Base-by-base conservation (phyloP, 257 asterid species). In the Linderniella brevidens region DNA sequence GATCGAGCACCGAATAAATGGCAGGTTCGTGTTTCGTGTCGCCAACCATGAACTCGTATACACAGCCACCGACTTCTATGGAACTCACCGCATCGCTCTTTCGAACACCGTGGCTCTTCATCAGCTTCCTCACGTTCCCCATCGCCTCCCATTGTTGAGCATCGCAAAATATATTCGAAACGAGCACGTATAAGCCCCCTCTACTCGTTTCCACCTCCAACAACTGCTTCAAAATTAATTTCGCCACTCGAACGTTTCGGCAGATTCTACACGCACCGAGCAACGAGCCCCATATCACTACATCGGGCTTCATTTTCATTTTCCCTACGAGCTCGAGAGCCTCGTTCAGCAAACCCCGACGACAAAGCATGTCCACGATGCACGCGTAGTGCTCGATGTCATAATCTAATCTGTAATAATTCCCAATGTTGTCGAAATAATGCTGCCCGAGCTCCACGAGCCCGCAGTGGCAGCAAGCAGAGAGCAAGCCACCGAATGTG, bases 391-490 rank as follows among this genome's bases (percentile, higher is more conserved):
- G 86, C 53, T 70, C 76, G 37, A 68, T 45, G n/a, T 68, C 76
- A 19, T 48, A 68, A 8, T 53, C 56, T 38, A 76, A 49, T 57
- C 47, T 41, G 38, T 73, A 76, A 11, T 18, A 8, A 12, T 7
- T 18, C 8, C 55, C 20, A 75, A 79, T 72, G 52, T 70, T 75
- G 58, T 47, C 45, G n/a, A 76, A 79, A n/a, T 49, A 65, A 38
- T 63, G 58, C 50, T 58, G 41, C 41, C 82, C 86, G 6, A 57
- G 35, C 12, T 76, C 82, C 12, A 71, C 50, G 13, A 80, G 65
- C 47, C 93, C 86, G 16, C 83, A 49, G 18, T 78, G 93, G 29
- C 80, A 69, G 58, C 83, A 78, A 52, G 94, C 85, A 48, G 76
- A 74, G 17, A 76, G 79, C 65, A 83, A 60, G 40, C 71, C 74